Base-by-base conservation (phyloP, 352 stramenopile genomes). In the Globisporangium acanthophoron region DNA sequence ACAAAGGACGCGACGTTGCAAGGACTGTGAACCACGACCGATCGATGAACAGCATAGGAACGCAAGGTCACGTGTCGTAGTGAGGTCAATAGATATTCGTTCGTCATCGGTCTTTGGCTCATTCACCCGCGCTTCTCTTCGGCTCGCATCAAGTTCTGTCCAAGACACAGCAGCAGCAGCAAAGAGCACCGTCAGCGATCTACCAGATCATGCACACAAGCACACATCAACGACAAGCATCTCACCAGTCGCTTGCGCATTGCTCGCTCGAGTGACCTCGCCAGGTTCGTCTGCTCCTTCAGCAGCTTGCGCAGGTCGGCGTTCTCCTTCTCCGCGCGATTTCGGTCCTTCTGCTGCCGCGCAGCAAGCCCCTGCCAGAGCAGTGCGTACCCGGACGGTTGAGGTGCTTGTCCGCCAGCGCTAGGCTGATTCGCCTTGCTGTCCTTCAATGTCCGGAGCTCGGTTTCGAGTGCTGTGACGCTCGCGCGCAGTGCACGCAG, bases 211-310 rank as follows among this genome's bases (percentile, higher is more conserved):
- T 18, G 16, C 8, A 59, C 6, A 39, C 6, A 27, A 16, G 16
- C 43, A 48, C 16, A 1, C 18, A 24, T 5, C 16, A 11, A 44
- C 15, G 20, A n/a, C 13, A 37, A 37, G 33, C 33, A 37, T 37
- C 54, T 12, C 33, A 59, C 54, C 31, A 50, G 56, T 18, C 47
- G 56, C 39, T 61, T 61, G 24, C 47, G 47, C 18, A 56, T 24
- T 11, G 20, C 33, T 18, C 40, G 46, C 47, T 61, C 56, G 31
- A 61, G 45, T 20, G 55, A 46, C 37, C 43, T 48, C 24, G 56
- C 47, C 18, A 57, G 16, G 20, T 45, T 47, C 29, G 20, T 20
- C 27, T 63, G 57, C 24, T 56, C 51, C 18, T 45, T 52, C 29
- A 63, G 39, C 18, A 46, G 29, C 11, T 16, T 48, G 16, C 31